Evolutionary conservation across 78 protist species (phyloP).

Genomic region (Speleostelium caveatum): DNA sequence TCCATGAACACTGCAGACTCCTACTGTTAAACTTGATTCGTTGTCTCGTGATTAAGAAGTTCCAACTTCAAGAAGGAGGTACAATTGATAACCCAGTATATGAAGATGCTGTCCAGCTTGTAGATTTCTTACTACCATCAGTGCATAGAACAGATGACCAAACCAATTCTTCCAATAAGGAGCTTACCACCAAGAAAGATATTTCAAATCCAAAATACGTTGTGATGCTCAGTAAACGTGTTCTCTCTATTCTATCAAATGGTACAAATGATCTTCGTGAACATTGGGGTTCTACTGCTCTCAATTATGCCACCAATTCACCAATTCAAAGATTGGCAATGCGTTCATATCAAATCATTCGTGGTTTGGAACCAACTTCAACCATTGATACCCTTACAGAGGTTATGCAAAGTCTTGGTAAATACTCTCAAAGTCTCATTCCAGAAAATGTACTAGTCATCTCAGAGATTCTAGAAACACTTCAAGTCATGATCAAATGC

Average conservation of each 20-base stretch:
- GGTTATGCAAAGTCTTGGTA: conserved; percentile 52
- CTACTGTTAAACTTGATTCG: conserved; percentile 62
- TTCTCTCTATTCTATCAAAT: conserved; percentile 16
- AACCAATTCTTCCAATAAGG: background rate
- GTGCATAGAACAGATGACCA: background rate
- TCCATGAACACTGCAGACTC: conserved; percentile 81
- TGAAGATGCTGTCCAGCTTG: conserved; percentile 72
- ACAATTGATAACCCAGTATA: conserved; percentile 15
- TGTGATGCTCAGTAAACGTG: conserved; percentile 59
- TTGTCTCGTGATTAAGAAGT: conserved; percentile 62
- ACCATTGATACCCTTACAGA: conserved; percentile 63
- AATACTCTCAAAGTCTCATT: conserved; percentile 7
- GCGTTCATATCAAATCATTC: conserved; percentile 42
- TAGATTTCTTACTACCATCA: conserved; percentile 52
- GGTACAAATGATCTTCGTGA: conserved; percentile 34
- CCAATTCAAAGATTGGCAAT: conserved; percentile 46
- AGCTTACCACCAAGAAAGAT: conserved; percentile 49
- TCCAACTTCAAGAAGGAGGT: conserved; percentile 38
- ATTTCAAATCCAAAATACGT: conserved; percentile 66
- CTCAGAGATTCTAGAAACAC: conserved; percentile 61
- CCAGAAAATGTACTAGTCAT: conserved; percentile 21
- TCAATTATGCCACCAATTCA: conserved; percentile 63
- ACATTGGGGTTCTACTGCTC: conserved; percentile 60
- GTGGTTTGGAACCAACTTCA: conserved; percentile 71
- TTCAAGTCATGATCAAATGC: conserved; percentile 36